Conservation (phyloP, 2,329 filamentous ascomycete species). For the Arthrinium puccinioides region DNA sequence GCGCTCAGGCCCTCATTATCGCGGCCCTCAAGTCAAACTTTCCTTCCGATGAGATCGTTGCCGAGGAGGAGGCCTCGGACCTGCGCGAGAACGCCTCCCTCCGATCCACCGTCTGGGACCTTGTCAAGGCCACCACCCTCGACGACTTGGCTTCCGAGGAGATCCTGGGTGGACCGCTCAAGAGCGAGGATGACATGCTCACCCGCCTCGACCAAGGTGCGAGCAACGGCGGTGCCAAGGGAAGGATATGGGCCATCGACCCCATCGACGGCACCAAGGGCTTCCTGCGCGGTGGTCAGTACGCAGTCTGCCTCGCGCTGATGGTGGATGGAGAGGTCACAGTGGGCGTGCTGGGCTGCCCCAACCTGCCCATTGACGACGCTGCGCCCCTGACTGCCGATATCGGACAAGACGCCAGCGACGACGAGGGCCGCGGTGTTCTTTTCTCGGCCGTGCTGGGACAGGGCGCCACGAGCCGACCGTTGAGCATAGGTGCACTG, state of each 20-base stretch:
- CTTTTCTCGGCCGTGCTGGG: slow-evolving; percentile 79
- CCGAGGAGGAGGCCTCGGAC: slow-evolving; percentile 84
- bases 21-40: slow-evolving; percentile 83
- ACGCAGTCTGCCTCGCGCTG: slow-evolving; percentile 87
- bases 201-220: slow-evolving; percentile 60
- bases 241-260: slow-evolving; percentile 92
- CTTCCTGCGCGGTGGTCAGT: slow-evolving; percentile 92
- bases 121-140: slow-evolving; percentile 68
- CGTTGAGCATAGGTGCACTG: slow-evolving; percentile 53
- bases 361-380: slow-evolving; percentile 88
- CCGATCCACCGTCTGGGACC: slow-evolving; percentile 72
- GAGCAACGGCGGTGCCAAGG: slow-evolving; percentile 62
- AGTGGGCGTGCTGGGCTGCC: slow-evolving; percentile 90
- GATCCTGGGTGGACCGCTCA: slow-evolving; percentile 62
- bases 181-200: slow-evolving; percentile 59
- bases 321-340: slow-evolving; percentile 92
- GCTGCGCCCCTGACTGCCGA: slow-evolving; percentile 60
- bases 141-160: slow-evolving; percentile 57
- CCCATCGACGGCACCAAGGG: slow-evolving; percentile 98
- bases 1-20: slow-evolving; percentile 94
- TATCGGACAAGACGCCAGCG: slow-evolving; percentile 67
- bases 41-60: slow-evolving; percentile 84
- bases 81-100: slow-evolving; percentile 66
- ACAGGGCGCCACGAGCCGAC: slow-evolving; percentile 72
- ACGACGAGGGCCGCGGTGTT: slow-evolving; percentile 72